phyloP scores from a whole-genome alignment of 1,284 basidiomycete genomes.

The Abortiporus biennis region DNA sequence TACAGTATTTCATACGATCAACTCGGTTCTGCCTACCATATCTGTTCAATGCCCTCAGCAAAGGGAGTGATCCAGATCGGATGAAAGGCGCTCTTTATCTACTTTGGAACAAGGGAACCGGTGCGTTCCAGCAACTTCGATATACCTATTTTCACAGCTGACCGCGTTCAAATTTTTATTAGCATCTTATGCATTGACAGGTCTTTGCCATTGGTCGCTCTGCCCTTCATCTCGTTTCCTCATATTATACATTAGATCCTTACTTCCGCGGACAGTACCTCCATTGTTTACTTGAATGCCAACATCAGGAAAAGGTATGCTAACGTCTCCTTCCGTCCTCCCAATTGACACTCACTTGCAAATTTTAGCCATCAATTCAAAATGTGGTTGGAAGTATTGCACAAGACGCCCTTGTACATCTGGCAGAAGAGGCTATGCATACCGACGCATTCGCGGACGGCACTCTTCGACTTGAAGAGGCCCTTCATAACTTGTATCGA shows the following conservation, averaged over 20 bases:
- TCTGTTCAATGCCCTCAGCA: conserved; percentile 67
- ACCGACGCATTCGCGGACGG: conserved; percentile 53
- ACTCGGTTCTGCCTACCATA: conserved; percentile 68
- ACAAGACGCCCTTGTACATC: conserved; percentile 55
- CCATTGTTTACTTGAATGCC: conserved; percentile 72
- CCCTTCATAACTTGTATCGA: conserved; percentile 37
- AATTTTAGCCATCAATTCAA: conserved; percentile 79
- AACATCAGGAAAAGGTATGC: conserved; percentile 86
- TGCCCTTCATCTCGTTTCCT: conserved; percentile 10
- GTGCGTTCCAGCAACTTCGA: conserved; percentile 27
- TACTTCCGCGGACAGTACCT: conserved; percentile 64
- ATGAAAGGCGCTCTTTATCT: conserved; percentile 96
- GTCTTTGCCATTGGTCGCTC: conserved; percentile 29
- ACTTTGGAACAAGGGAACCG: conserved; percentile 72
- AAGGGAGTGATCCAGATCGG: conserved; percentile 83
- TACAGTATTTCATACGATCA: conserved; percentile 77
- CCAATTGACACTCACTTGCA: background rate
- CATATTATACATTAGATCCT: conserved; percentile 61
- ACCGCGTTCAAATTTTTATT: conserved; percentile 5
- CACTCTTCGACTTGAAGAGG: conserved; percentile 37
- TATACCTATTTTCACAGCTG: conserved; percentile 1
- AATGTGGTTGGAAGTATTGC: conserved; percentile 75
- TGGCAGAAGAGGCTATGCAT: conserved; percentile 57
- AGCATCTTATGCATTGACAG: conserved; percentile 61
- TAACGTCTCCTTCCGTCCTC: background rate